A percentile compares a stretch with the other conserved stretches of the same genome.
These are phyloP conservation scores for Lophiostoma macrostomum DNA, from an alignment of 495 filamentous ascomycete genomes.

Conservation along the genomic window DNA sequence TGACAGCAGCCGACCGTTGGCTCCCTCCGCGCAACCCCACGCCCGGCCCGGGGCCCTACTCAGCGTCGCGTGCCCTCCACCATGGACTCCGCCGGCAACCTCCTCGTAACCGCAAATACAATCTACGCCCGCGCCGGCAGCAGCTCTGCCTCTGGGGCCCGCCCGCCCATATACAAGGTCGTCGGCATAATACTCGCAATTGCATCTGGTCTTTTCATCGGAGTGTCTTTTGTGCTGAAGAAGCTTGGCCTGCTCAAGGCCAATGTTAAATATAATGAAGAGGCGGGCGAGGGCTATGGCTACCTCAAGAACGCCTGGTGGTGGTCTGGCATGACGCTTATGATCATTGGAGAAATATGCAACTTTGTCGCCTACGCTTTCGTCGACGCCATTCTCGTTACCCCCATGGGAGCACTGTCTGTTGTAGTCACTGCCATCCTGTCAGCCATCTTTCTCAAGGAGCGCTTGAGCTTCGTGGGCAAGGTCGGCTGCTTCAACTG, in stretches of 20 bases:
- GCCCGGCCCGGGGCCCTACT: neutral
- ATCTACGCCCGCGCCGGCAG: constrained; percentile 48
- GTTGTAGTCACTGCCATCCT: constrained; percentile 92
- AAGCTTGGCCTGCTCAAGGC: constrained; percentile 87
- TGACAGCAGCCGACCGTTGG: neutral
- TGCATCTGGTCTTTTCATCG: constrained; percentile 89
- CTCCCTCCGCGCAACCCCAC: constrained; percentile 3
- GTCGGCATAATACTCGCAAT: constrained; percentile 85
- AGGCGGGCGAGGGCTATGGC: constrained; percentile 94
- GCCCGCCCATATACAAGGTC: constrained; percentile 72
- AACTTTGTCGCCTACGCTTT: constrained; percentile 98
- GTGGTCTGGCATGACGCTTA: constrained; percentile 95
- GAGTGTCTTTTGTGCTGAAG: constrained; percentile 91
- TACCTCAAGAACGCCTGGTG: constrained; percentile 95
- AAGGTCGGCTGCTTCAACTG: constrained; percentile 95
- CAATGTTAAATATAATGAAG: constrained; percentile 95
- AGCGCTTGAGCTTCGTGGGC: constrained; percentile 90
- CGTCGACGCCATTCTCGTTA: constrained; percentile 94
- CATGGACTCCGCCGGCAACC: constrained; percentile 51
- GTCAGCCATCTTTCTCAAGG: constrained; percentile 94
- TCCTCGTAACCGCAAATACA: constrained; percentile 46
- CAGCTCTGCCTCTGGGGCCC: constrained; percentile 29
- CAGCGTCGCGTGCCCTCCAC: constrained; percentile 11
- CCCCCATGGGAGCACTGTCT: constrained; percentile 88
- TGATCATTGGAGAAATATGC: constrained; percentile 95